Conservation (phyloP, 139 green algal genomes). For the Picochlorum sp. region DNA sequence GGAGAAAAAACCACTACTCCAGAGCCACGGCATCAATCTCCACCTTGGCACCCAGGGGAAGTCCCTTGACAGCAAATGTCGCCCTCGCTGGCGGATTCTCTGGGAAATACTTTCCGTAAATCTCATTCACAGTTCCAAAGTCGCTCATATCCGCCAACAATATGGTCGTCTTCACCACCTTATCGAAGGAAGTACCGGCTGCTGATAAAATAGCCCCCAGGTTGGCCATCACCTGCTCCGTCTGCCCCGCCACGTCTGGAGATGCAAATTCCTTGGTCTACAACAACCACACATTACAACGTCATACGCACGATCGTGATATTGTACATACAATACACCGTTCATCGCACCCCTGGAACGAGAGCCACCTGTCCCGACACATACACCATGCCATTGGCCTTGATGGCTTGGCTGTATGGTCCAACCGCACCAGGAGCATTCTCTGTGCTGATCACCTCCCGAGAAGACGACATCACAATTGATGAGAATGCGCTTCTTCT, state of each 20-base stretch:
- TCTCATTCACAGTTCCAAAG: constrained; percentile 86
- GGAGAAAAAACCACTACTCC: constrained; percentile 13
- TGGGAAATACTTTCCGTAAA: constrained; percentile 78
- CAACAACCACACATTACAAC: not conserved
- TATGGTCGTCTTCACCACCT: constrained; percentile 97
- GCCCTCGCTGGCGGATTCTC: constrained; percentile 74
- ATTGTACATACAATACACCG: too few species aligned
- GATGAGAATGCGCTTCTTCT: too few species aligned
- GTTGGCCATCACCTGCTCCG: constrained; percentile 83
- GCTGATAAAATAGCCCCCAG: constrained; percentile 84
- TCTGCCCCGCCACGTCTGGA: constrained; percentile 65
- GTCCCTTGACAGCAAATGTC: constrained; percentile 79
- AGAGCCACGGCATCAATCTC: constrained; percentile 73
- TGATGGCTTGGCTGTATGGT: constrained; percentile 85
- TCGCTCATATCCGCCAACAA: constrained; percentile 84
- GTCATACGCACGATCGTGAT: not conserved
- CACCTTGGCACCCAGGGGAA: constrained; percentile 74
- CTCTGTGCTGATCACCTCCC: constrained; percentile 50
- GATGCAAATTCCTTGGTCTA: constrained; percentile 79
- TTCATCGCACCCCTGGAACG: constrained; percentile 48
- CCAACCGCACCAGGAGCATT: constrained; percentile 85
- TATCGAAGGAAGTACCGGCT: constrained; percentile 61
- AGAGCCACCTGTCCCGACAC: constrained; percentile 82
- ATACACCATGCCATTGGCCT: constrained; percentile 75
- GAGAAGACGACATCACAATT: not conserved